These are phyloP conservation scores for Malassezia restricta DNA, from an alignment of 1,284 basidiomycete species.

Conservation along the genomic window DNA sequence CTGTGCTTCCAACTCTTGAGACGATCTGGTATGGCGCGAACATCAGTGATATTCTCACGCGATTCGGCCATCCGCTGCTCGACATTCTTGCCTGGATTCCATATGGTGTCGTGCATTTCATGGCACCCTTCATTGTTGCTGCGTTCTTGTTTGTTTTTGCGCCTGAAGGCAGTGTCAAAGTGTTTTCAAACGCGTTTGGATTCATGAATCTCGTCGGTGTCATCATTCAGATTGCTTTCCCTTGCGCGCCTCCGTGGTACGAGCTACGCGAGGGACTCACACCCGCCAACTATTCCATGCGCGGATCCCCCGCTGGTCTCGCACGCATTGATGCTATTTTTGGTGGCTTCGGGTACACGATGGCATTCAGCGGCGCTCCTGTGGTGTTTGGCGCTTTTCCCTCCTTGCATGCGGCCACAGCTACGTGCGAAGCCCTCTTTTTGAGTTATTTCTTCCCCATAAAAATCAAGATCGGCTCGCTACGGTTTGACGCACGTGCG, in stretches of 20 bases:
- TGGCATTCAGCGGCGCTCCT: constrained; percentile 74
- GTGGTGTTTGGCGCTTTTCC: constrained; percentile 96
- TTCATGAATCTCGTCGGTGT: constrained; percentile 88
- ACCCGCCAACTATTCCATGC: constrained; percentile 81
- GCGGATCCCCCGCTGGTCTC: constrained; percentile 77
- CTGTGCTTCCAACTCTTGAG: constrained; percentile 83
- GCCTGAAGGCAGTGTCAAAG: constrained; percentile 64
- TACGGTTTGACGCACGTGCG: constrained; percentile 44
- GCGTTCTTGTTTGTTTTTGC: constrained; percentile 67
- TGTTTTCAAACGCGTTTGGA: constrained; percentile 79
- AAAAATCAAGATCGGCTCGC: constrained; percentile 21
- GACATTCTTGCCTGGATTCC: constrained; percentile 92
- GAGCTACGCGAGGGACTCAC: constrained; percentile 92
- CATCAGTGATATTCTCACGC: constrained; percentile 87
- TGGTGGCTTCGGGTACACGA: constrained; percentile 64
- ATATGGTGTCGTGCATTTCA: constrained; percentile 85
- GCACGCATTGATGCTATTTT: constrained; percentile 84
- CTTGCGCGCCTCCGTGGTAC: constrained; percentile 89
- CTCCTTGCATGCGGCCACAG: constrained; percentile 76
- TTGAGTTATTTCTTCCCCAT: constrained; percentile 84
- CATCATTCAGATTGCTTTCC: constrained; percentile 73
- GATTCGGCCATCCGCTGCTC: constrained; percentile 78
- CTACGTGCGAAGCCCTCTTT: constrained; percentile 85
- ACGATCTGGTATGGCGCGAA: constrained; percentile 90
- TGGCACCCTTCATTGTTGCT: constrained; percentile 55